phyloP scores from a whole-genome alignment of 352 stramenopile genomes.

The Phytophthora palmivora region DNA sequence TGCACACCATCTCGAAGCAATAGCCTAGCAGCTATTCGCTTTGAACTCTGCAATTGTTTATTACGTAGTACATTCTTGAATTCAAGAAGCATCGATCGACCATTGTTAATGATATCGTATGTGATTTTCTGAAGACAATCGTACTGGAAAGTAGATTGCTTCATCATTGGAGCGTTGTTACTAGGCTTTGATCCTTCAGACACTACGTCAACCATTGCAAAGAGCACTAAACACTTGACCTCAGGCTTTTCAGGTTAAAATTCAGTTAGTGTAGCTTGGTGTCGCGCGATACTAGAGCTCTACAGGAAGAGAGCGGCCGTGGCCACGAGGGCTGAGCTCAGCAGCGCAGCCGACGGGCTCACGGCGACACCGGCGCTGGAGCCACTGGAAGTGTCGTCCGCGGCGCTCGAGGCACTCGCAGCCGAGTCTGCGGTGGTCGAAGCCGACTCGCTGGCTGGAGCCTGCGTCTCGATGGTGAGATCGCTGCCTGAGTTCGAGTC shows the following conservation, averaged over 20 bases:
- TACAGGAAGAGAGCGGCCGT: slow-evolving; percentile 38
- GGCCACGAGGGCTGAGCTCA: slow-evolving; percentile 31
- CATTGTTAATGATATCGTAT: no score
- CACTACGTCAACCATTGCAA: no score
- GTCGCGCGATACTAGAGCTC: slow-evolving; percentile 4
- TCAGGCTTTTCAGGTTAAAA: slow-evolving; percentile 8
- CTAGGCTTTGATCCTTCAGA: slow-evolving; percentile 13
- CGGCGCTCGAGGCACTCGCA: slow-evolving; percentile 28
- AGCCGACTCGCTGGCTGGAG: slow-evolving; percentile 19
- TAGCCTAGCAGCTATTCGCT: slow-evolving; percentile 42
- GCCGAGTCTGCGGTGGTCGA: slow-evolving; percentile 28
- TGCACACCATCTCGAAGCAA: slow-evolving; percentile 25
- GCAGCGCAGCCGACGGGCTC: slow-evolving; percentile 16
- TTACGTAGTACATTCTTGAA: not conserved
- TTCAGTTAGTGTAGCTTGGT: slow-evolving; percentile 11
- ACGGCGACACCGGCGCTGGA: slow-evolving; percentile 12
- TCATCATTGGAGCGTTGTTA: no score
- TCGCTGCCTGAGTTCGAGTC: slow-evolving; percentile 41
- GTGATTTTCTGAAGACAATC: no score
- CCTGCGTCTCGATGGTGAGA: slow-evolving; percentile 30
- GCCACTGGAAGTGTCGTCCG: slow-evolving; percentile 27
- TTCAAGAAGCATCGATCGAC: no score
- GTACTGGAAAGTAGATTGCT: no score
- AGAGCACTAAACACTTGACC: no score
- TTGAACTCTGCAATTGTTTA: no score